Evolutionary conservation across 768 basidiomycete genomes (phyloP).

Genomic region (Tephrocybe sp.): DNA sequence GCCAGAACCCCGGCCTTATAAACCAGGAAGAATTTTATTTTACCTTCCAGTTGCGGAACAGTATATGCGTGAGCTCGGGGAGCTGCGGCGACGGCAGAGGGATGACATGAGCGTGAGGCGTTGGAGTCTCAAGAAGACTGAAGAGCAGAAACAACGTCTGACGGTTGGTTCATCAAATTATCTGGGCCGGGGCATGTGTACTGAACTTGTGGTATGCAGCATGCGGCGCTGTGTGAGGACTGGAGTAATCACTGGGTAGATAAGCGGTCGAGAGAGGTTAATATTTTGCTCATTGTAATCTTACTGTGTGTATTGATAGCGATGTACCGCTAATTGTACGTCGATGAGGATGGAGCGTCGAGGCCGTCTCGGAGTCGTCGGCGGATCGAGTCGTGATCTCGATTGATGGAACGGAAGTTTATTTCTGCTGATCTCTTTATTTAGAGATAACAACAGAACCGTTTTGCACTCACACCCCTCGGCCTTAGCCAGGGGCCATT

Average conservation of each 20-base stretch:
- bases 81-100: conserved; percentile 16
- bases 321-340: conserved; percentile 6
- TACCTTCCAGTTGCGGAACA: conserved; percentile 21
- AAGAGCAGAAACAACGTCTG: conserved; percentile 22
- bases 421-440: neutral
- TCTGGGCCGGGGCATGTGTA: neutral
- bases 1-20: conserved; percentile 19
- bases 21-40: conserved; percentile 24
- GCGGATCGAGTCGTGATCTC: neutral
- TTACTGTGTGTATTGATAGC: conserved; percentile 1
- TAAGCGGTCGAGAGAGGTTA: conserved; percentile 14
- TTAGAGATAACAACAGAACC: neutral
- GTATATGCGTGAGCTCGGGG: conserved; percentile 27
- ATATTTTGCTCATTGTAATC: conserved; percentile 11
- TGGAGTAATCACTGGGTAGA: conserved; percentile 32
- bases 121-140: conserved; percentile 28
- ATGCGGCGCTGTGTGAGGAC: conserved; percentile 32
- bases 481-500: neutral
- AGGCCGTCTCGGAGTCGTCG: no score
- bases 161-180: conserved; percentile 16
- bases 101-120: conserved; percentile 15
- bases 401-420: conserved; percentile 13
- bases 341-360: no score
- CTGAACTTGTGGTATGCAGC: conserved; percentile 18
- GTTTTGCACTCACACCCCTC: neutral